Evolutionary conservation across 176 grass and related monocot species (phyloP), one percentile per base, ranked within the genome.

Genomic region (Dactylis glomerata): DNA sequence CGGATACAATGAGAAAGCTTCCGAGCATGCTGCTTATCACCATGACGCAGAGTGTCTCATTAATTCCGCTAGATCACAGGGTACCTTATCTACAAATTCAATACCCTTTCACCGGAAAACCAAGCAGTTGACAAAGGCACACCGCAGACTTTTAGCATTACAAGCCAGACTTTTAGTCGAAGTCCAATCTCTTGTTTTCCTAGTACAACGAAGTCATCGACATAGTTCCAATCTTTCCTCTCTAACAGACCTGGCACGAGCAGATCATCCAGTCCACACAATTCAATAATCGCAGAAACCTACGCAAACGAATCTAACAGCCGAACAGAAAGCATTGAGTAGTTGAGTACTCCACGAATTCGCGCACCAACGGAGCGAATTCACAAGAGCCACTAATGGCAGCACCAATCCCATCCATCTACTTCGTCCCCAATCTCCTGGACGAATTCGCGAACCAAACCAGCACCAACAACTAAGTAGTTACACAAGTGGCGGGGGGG

Each of bases 191-290:
- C 72, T 32, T 12, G 1, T 10, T 22, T 62, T 62, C 51, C 50
- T 1, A 81, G 58, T 13, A 5, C 24, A 79, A 22, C 22, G 36
- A 64, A 42, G 37, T 27, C 61, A 11, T 2, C 12, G n/a, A 57
- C 38, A 28, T 47, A 51, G 23, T 81, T 51, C 6, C 38, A 12
- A 51, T 31, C 77, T 63, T 28, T 13, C 32, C 61, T 42, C 16
- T 72, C 26, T 13, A 6, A 32, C 12, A 83, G 57, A n/a, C 87
- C 87, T 89, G 81, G 32, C 58, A 76, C 23, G 23, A 68, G 19
- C 6, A 9, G 66, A 78, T 83, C 54, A 22, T 10, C 44, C 1
- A 61, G 38, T 31, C 22, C 47, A 68, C 28, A 37, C 54, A 36
- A 42, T 54, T 54, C 66, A 73, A 47, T 12, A 62, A 50, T 67